Percentiles rank a stretch among this genome's conserved stretches.
phyloP scores from a whole-genome alignment of 2,329 filamentous ascomycete genomes.

The Nothopassalora personata region DNA sequence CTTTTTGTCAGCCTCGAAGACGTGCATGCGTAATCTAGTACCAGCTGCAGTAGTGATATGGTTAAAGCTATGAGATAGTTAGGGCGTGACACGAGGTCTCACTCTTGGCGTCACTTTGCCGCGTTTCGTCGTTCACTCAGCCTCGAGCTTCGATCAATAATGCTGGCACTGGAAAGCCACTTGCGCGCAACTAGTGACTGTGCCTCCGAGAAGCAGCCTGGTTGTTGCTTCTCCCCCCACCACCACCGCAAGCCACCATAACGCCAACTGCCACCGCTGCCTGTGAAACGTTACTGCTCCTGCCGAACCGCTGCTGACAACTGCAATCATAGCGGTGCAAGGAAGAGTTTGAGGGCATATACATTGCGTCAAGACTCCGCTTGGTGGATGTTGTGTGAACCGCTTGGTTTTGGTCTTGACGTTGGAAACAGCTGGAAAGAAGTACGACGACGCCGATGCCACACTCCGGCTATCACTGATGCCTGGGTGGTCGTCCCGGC shows the following conservation, averaged over 20 bases:
- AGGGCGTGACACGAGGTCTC: background rate
- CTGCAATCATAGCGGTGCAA: background rate
- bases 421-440: background rate
- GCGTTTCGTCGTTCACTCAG: background rate
- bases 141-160: background rate
- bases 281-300: background rate
- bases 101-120: background rate
- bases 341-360: background rate
- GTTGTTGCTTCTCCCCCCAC: background rate
- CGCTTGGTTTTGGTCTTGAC: background rate
- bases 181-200: background rate
- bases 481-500: slow-evolving; percentile 32
- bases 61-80: background rate
- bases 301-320: background rate
- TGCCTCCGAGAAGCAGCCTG: background rate
- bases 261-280: background rate
- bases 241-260: background rate
- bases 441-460: background rate
- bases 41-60: background rate
- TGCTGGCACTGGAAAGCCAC: background rate
- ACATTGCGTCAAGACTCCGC: background rate
- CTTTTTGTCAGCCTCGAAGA: background rate
- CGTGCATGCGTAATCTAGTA: slow-evolving; percentile 1
- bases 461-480: slow-evolving; percentile 14
- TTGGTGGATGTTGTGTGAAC: background rate